Conservation (phyloP, 345 rosid species). For the Linum tenue region DNA sequence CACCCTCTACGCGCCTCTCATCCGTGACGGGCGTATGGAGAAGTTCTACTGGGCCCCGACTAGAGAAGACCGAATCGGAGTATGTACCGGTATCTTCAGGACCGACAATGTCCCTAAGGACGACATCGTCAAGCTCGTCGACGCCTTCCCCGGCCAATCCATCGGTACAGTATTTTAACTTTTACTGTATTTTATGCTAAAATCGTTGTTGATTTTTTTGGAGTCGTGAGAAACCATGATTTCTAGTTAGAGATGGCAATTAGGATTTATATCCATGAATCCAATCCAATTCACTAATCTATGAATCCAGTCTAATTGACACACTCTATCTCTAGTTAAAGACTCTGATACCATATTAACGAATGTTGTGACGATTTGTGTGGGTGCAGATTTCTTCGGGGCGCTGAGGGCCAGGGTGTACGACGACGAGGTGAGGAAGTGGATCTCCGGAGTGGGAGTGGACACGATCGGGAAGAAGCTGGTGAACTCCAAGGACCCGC, state of each 20-base stretch:
- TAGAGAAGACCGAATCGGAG: conserved; percentile 1
- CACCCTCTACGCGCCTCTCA: not conserved
- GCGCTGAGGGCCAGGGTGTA: conserved; percentile 2
- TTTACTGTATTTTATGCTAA: too few relatives aligned
- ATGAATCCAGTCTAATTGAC: too few relatives aligned
- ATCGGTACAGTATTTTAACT: not conserved
- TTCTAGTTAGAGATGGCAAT: too few relatives aligned
- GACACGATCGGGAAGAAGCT: conserved; percentile 3
- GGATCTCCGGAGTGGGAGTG: conserved; percentile 2
- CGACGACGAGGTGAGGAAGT: conserved; percentile 8
- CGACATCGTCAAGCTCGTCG: conserved; percentile 6
- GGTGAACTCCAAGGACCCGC: conserved; percentile 4
- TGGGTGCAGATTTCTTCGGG: conserved; percentile 3
- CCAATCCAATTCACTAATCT: too few relatives aligned
- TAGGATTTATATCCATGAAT: too few relatives aligned
- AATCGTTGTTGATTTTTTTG: too few relatives aligned
- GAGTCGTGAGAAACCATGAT: too few relatives aligned
- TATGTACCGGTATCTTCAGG: conserved; percentile 1
- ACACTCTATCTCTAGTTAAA: too few relatives aligned
- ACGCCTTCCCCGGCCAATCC: conserved; percentile 6
- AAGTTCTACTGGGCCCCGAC: conserved; percentile 7
- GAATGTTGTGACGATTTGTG: too few relatives aligned
- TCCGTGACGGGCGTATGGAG: conserved; percentile 8
- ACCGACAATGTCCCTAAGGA: not conserved
- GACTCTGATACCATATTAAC: too few relatives aligned